Conservation (phyloP, 192 early-diverging fungal species). For the Linnemannia exigua region DNA sequence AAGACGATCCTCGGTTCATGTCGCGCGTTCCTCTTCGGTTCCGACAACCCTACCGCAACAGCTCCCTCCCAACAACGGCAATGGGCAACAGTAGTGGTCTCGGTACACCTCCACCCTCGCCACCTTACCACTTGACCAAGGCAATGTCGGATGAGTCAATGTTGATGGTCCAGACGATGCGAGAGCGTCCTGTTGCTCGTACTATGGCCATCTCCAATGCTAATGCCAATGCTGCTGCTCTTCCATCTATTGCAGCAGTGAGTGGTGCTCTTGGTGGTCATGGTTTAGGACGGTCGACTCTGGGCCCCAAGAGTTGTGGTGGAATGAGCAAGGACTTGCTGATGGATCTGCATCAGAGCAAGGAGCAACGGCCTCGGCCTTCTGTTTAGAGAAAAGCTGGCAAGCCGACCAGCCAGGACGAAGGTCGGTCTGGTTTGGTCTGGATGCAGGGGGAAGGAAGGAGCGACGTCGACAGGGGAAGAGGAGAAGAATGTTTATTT, state of each 20-base stretch:
- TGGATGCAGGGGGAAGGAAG: neutral
- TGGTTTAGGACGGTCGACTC: neutral
- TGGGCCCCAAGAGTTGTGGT: neutral
- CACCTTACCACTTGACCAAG: neutral
- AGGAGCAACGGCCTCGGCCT: neutral
- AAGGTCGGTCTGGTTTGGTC: neutral
- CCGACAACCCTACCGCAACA: neutral
- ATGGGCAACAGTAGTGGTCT: neutral
- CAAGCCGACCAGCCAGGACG: too few species aligned
- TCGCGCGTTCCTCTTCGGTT: conserved; percentile 24
- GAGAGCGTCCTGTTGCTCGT: neutral
- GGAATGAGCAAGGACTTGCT: conserved; percentile 5
- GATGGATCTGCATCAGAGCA: conserved; percentile 1
- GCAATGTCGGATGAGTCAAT: conserved; percentile 10
- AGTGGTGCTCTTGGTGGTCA: neutral
- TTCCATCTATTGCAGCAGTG: neutral
- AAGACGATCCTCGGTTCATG: neutral
- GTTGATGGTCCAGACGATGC: conserved; percentile 9
- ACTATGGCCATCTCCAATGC: neutral
- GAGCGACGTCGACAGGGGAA: neutral
- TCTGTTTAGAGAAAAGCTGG: neutral
- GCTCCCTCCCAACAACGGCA: neutral
- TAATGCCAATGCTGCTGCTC: neutral
- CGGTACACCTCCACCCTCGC: conserved; percentile 35
- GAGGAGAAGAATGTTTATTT: conserved; percentile 1